These are phyloP conservation scores for Scutellaria barbata DNA, from an alignment of 257 asterid species.

Conservation along the genomic window DNA sequence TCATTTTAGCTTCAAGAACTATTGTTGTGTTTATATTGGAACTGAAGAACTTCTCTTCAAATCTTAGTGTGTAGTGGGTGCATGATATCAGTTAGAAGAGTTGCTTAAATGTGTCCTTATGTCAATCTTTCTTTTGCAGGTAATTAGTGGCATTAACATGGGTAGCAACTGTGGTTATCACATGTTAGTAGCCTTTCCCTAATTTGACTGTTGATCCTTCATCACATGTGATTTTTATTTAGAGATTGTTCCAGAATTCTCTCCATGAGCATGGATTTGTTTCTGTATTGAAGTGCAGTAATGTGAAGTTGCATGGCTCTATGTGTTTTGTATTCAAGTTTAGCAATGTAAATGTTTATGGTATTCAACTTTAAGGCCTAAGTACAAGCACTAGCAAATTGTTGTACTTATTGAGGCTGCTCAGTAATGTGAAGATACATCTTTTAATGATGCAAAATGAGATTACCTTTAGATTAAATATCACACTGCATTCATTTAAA, in stretches of 20 bases:
- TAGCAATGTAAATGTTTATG: neutral
- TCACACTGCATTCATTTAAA: slow-evolving; percentile 12
- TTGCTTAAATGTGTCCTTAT: slow-evolving; percentile 20
- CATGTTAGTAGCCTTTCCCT: slow-evolving; percentile 53
- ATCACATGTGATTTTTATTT: neutral
- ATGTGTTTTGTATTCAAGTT: neutral
- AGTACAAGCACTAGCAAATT: neutral
- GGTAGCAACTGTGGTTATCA: slow-evolving; percentile 92
- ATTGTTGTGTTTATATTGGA: neutral
- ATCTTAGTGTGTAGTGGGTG: neutral
- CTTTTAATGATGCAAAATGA: neutral
- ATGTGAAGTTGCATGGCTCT: slow-evolving; percentile 4
- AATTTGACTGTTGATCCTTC: slow-evolving; percentile 19
- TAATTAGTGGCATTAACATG: slow-evolving; percentile 87
- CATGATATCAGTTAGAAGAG: slow-evolving; percentile 10
- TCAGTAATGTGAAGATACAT: slow-evolving; percentile 17
- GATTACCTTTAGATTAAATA: neutral
- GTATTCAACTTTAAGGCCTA: neutral
- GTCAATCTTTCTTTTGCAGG: slow-evolving; percentile 56
- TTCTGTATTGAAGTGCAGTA: slow-evolving; percentile 2
- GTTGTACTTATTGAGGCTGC: neutral
- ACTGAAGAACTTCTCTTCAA: neutral
- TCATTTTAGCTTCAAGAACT: slow-evolving; percentile 19
- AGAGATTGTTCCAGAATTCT: neutral
- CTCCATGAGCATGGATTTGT: neutral